Conservation (phyloP, 2,329 filamentous ascomycete genomes). For the Aschersonia sp. region DNA sequence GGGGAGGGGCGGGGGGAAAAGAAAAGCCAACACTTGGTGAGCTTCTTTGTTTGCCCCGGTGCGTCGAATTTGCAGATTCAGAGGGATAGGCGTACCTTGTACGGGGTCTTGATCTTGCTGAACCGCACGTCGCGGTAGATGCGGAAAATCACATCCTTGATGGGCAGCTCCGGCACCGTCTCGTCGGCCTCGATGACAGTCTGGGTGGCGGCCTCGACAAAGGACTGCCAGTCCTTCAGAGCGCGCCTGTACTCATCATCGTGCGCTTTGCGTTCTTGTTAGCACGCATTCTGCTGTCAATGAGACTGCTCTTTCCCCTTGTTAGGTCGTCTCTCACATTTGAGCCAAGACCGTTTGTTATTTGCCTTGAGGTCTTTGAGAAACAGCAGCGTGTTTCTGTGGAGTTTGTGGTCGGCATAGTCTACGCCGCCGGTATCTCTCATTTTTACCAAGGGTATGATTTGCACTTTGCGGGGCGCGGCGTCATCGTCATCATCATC, state of each 20-base stretch:
- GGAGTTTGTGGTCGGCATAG: slow-evolving; percentile 37
- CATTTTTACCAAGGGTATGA: slow-evolving; percentile 21
- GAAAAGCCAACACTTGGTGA: neutral
- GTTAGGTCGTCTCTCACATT: slow-evolving; percentile 25
- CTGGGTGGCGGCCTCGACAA: slow-evolving; percentile 56
- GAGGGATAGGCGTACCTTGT: slow-evolving; percentile 47
- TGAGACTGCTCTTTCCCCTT: neutral
- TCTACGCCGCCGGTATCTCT: slow-evolving; percentile 18
- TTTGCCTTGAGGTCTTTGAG: slow-evolving; percentile 43
- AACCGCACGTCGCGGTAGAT: slow-evolving; percentile 83
- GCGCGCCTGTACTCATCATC: slow-evolving; percentile 67
- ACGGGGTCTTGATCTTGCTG: slow-evolving; percentile 70
- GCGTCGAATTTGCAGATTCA: too few species aligned
- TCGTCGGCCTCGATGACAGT: slow-evolving; percentile 59
- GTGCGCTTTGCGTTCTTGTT: slow-evolving; percentile 39
- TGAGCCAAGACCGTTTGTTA: slow-evolving; percentile 44
- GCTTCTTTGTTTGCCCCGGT: neutral
- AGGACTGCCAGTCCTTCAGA: slow-evolving; percentile 68
- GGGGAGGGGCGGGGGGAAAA: neutral
- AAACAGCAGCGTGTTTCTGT: slow-evolving; percentile 43
- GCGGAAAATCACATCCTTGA: slow-evolving; percentile 75
- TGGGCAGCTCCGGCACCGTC: slow-evolving; percentile 72
- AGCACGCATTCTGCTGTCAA: neutral
- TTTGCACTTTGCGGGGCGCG: slow-evolving; percentile 17
- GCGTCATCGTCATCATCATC: slow-evolving; percentile 22